Base-by-base conservation (phyloP, 2,329 filamentous ascomycete species). In the Dactylella cylindrospora region DNA sequence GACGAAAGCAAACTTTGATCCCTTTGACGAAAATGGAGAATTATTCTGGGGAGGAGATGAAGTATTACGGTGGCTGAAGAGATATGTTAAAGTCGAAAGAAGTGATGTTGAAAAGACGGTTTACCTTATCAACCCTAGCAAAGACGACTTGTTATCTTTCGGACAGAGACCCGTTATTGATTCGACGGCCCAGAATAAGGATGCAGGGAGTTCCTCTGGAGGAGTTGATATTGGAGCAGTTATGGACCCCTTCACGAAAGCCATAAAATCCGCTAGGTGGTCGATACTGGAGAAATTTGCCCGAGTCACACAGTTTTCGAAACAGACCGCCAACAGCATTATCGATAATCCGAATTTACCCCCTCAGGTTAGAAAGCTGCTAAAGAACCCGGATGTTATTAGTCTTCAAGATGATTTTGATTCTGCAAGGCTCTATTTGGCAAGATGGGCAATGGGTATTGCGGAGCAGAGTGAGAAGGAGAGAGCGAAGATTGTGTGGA, bases 1-100 rank as follows among this genome's bases (percentile, higher is more conserved):
- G 47, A 83, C 89, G 0, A 81, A 80, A 64, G 89, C 96, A 68
- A 88, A 78, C 35, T 97, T 98, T 69, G 90, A 96, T 68, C 90
- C 90, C 0, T 96, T 96, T 72, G 84, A 85, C 12, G 87, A 89
- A 65, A 80, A 80, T 65, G 91, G 91, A 0, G 82, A 87, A 71
- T 85, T 95, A 78, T 97, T 96, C 71, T 98, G 94, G 93, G 94
- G 93, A 53, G 93, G 93, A 3, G 93, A 98, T 71, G 91, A 98
- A 74, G 86, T 97, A 0, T 72, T 98, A 40, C 80, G 89, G 51
- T 98, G 94, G 93, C 71, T 98, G 68, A 88, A 84, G 71, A 80
- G 84, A 71, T 96, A 95, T 72, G 82, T 93, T 5, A 79, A 78
- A 15, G 83, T 98, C 10, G 88, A 97, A 73, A 80, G 89, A 59